Conservation (phyloP, 331 rosid genomes). For the Quercus phellos region DNA sequence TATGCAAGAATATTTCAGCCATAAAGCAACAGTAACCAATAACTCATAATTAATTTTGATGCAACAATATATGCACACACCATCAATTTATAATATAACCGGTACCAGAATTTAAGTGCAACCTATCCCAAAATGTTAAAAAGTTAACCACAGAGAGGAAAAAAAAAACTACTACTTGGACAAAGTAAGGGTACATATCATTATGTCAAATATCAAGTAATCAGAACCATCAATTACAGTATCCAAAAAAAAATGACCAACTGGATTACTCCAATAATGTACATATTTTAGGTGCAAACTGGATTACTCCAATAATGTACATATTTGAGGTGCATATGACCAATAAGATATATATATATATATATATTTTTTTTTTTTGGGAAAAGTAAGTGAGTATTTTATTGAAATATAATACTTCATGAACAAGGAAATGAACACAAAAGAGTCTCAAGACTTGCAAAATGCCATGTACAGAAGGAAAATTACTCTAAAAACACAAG, state of each 20-base stretch:
- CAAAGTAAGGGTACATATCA: not conserved
- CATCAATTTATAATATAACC: no score
- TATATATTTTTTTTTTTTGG: no score
- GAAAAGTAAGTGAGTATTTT: no score
- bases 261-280: not conserved
- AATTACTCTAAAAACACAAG: no score
- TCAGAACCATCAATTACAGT: not conserved
- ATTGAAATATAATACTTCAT: no score
- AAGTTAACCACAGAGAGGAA: no score
- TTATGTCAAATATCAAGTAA: not conserved
- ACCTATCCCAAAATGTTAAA: not conserved
- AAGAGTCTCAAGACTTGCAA: no score
- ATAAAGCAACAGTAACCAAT: not conserved
- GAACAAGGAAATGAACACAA: no score
- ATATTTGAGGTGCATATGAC: not conserved
- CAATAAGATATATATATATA: not conserved
- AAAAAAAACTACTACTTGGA: not conserved
- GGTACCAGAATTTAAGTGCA: not conserved
- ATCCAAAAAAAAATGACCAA: not conserved
- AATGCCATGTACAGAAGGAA: no score
- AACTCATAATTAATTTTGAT: no score
- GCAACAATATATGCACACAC: no score
- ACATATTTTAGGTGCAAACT: not conserved
- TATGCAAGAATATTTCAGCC: slow-evolving; percentile 5
- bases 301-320: not conserved